Conservation (phyloP, 2,329 filamentous ascomycete genomes). For the Colletotrichum spaethianum region DNA sequence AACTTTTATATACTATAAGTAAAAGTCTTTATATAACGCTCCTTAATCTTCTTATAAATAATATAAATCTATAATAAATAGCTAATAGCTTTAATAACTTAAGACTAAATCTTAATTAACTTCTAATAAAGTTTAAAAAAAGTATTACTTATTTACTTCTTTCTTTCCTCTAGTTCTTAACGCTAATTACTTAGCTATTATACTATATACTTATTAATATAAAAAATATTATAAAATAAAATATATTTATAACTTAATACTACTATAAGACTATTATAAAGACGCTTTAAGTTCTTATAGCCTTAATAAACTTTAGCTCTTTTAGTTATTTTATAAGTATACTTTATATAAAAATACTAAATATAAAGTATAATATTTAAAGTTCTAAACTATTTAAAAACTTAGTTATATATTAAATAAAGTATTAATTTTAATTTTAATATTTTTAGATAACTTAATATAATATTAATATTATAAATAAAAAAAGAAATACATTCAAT, state of each 20-base stretch:
- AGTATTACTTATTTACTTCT: background rate
- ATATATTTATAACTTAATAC: background rate
- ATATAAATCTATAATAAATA: background rate
- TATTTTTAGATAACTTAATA: background rate
- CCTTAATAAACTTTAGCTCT: background rate
- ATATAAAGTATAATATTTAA: too few relatives aligned
- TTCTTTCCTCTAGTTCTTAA: background rate
- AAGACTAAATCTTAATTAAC: background rate
- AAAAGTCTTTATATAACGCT: background rate
- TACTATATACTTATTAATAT: background rate
- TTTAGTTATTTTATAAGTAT: background rate
- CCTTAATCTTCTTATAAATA: background rate
- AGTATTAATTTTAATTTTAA: background rate
- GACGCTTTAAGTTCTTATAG: background rate
- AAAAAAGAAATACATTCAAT: too few relatives aligned
- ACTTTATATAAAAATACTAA: background rate
- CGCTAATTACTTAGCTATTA: background rate
- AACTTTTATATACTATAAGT: background rate
- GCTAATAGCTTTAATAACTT: background rate
- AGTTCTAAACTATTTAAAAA: background rate
- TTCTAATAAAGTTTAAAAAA: background rate
- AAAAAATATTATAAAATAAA: background rate
- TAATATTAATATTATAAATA: slow-evolving; percentile 5
- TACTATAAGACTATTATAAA: background rate
- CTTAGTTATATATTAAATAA: background rate